Conservation (phyloP, 2,329 filamentous ascomycete species). For the Septoria linicola region DNA sequence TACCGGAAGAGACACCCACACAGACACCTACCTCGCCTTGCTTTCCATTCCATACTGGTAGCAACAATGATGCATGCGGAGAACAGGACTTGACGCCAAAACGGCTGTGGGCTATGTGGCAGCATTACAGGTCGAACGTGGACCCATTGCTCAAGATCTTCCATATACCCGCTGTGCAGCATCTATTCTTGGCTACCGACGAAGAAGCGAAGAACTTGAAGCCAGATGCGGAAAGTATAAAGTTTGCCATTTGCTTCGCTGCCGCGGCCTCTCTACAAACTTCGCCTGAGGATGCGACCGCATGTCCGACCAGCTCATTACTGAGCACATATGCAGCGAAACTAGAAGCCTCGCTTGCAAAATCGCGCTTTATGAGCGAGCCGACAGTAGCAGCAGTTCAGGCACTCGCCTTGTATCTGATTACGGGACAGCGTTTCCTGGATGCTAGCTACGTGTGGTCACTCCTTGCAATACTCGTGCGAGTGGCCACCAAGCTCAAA, state of each 20-base stretch:
- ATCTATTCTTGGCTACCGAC: slow-evolving; percentile 19
- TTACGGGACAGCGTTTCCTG: slow-evolving; percentile 19
- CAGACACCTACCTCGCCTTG: not conserved
- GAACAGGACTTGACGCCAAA: slow-evolving; percentile 17
- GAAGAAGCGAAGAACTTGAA: slow-evolving; percentile 5
- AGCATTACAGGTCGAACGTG: slow-evolving; percentile 22
- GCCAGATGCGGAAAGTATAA: slow-evolving; percentile 20
- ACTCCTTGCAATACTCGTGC: slow-evolving; percentile 22
- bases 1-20: slow-evolving; percentile 12
- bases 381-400: slow-evolving; percentile 23
- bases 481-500: slow-evolving; percentile 26
- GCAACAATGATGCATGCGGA: not conserved
- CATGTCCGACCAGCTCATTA: slow-evolving; percentile 9
- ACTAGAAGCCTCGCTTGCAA: slow-evolving; percentile 19
- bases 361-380: slow-evolving; percentile 19
- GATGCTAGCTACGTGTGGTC: slow-evolving; percentile 22
- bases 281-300: slow-evolving; percentile 4
- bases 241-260: slow-evolving; percentile 26
- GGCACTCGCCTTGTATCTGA: slow-evolving; percentile 24
- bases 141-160: slow-evolving; percentile 27
- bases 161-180: slow-evolving; percentile 19
- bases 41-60: slow-evolving; percentile 13
- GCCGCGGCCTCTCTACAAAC: slow-evolving; percentile 22
- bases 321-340: slow-evolving; percentile 18
- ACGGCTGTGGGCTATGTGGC: slow-evolving; percentile 22